A percentile compares a stretch with the other conserved stretches of the same genome.
phyloP scores from a whole-genome alignment of 139 green algal genomes.

The Ostreobium quekettii region DNA sequence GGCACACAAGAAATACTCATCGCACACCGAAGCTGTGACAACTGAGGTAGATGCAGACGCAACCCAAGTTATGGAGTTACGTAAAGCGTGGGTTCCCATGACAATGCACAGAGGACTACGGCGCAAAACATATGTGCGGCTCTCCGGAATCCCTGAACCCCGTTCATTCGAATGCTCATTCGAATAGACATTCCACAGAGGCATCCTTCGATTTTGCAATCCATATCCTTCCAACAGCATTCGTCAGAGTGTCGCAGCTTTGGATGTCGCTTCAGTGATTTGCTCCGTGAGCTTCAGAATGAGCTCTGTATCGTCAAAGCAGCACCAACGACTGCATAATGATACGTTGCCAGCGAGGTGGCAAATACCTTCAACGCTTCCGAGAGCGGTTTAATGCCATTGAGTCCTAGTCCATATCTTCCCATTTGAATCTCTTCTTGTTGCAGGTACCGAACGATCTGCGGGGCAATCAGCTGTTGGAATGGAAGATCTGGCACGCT shows the following conservation, averaged over 20 bases:
- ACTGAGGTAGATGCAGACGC: no score
- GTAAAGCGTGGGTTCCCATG: no score
- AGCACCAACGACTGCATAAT: neutral
- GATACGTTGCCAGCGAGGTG: neutral
- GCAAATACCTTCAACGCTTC: neutral
- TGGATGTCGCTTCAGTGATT: no score
- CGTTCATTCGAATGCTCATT: no score
- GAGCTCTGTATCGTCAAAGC: neutral
- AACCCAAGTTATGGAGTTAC: no score
- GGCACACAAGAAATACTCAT: no score
- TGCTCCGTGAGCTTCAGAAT: neutral
- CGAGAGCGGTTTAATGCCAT: neutral
- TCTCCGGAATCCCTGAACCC: no score
- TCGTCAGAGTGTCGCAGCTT: neutral
- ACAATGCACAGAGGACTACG: no score
- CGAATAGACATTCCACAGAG: neutral
- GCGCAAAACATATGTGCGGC: no score
- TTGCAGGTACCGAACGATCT: neutral
- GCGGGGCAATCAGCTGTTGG: no score
- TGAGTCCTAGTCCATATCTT: neutral
- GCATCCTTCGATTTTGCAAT: neutral
- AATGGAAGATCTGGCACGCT: no score
- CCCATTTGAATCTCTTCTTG: constrained; percentile 1
- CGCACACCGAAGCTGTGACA: no score
- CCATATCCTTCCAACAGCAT: neutral